Conservation (phyloP, 2,329 filamentous ascomycete genomes). For the Cadophora sp. region DNA sequence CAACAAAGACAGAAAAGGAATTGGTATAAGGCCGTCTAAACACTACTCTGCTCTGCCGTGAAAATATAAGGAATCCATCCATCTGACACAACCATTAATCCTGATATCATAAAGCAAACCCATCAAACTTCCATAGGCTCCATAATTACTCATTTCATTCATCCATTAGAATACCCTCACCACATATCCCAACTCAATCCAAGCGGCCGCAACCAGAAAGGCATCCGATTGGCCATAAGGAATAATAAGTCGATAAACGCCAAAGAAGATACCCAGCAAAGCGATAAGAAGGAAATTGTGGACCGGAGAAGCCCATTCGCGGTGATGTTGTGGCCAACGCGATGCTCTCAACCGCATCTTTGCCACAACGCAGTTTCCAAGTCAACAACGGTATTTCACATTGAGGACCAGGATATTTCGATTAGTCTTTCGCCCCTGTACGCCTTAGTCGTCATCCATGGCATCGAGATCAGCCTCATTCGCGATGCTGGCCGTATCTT, state of each 20-base stretch:
- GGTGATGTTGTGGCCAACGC: too few species aligned
- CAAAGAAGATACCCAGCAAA: neutral
- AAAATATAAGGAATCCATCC: neutral
- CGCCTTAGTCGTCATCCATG: constrained; percentile 18
- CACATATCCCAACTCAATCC: neutral
- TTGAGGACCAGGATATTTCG: neutral
- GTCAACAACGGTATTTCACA: neutral
- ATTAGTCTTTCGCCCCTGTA: constrained; percentile 8
- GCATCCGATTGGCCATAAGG: neutral
- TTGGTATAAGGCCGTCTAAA: constrained; percentile 14
- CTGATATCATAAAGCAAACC: neutral
- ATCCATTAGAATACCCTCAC: constrained; percentile 4
- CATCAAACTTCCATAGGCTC: neutral
- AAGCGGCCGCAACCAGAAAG: neutral
- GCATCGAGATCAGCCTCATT: constrained; percentile 20
- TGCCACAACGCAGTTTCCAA: neutral
- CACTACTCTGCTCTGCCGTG: neutral
- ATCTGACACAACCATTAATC: neutral
- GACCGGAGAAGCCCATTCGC: too few species aligned
- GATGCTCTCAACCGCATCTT: neutral
- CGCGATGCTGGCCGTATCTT: constrained; percentile 17
- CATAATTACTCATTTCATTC: neutral
- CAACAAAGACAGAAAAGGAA: neutral
- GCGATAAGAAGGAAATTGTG: neutral
- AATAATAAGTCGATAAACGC: neutral